A percentile compares a stretch with the other conserved stretches of the same genome.
Evolutionary conservation across 176 grass and related monocot genomes (phyloP).

Genomic region (Pontederia paniculata): DNA sequence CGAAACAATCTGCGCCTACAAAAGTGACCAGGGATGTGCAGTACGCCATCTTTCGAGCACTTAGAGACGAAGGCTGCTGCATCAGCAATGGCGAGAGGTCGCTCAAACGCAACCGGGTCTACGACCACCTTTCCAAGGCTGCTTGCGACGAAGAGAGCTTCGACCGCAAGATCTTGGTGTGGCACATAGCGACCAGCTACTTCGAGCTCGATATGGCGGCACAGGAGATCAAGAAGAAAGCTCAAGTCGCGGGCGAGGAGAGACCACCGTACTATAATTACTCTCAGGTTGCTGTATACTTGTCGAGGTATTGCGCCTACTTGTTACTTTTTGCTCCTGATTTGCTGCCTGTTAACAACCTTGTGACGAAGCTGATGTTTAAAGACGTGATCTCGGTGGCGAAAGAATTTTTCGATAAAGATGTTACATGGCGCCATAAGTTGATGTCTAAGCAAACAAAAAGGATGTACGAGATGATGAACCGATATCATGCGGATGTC

Average conservation of each 20-base stretch:
- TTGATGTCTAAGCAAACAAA: background rate
- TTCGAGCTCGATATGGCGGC: background rate
- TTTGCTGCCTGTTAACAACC: conserved; percentile 1
- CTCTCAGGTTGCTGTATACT: background rate
- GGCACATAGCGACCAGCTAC: conserved; percentile 22
- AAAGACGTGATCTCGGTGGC: background rate
- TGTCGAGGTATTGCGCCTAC: conserved; percentile 19
- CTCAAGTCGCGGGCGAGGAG: no score
- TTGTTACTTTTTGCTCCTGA: conserved; percentile 24
- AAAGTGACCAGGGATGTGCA: background rate
- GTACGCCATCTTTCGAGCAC: background rate
- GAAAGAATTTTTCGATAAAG: background rate
- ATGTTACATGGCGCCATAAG: no score
- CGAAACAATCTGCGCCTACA: no score
- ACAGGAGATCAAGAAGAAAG: no score
- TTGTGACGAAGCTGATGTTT: background rate
- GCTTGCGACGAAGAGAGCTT: background rate
- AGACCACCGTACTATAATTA: background rate
- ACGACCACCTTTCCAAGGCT: background rate
- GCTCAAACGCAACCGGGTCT: background rate
- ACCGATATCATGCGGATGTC: background rate
- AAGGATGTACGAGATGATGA: background rate
- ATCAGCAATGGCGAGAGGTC: background rate
- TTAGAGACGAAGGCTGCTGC: background rate
- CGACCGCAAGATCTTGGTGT: conserved; percentile 6